Evolutionary conservation across 2,329 filamentous ascomycete species (phyloP).

Genomic region (Colletotrichum sp.): DNA sequence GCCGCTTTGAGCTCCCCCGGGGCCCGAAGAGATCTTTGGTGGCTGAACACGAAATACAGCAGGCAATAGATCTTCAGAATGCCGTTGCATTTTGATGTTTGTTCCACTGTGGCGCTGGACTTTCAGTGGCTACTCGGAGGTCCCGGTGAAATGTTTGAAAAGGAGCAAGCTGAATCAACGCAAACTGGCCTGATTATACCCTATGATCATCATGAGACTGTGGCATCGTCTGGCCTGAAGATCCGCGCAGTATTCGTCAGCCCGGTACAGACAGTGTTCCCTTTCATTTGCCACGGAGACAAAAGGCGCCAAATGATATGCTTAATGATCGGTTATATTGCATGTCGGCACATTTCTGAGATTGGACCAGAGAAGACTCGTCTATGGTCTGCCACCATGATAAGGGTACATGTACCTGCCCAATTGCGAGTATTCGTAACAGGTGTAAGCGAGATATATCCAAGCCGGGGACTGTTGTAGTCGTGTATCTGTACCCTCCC

Average conservation of each 20-base stretch:
- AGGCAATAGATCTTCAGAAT: background rate
- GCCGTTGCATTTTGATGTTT: background rate
- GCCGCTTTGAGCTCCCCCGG: background rate
- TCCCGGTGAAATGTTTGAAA: background rate
- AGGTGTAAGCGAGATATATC: background rate
- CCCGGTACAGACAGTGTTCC: background rate
- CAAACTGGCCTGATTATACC: background rate
- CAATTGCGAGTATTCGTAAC: background rate
- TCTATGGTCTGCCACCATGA: background rate
- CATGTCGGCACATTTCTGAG: background rate
- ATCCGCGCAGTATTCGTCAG: background rate
- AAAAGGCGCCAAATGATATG: background rate
- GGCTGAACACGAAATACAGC: background rate
- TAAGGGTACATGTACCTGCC: background rate
- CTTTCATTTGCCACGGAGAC: background rate
- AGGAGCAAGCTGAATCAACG: background rate
- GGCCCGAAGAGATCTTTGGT: background rate
- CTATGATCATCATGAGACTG: background rate
- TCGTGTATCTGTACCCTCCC: background rate
- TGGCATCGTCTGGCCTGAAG: background rate
- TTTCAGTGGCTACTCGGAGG: background rate
- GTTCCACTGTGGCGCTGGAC: background rate
- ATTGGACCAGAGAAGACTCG: fast-evolving
- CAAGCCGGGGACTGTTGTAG: background rate
- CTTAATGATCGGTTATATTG: background rate